Evolutionary conservation across 2,329 filamentous ascomycete genomes (phyloP), one percentile per base, ranked within the genome.

Genomic region (Aureobasidium leucospermi): DNA sequence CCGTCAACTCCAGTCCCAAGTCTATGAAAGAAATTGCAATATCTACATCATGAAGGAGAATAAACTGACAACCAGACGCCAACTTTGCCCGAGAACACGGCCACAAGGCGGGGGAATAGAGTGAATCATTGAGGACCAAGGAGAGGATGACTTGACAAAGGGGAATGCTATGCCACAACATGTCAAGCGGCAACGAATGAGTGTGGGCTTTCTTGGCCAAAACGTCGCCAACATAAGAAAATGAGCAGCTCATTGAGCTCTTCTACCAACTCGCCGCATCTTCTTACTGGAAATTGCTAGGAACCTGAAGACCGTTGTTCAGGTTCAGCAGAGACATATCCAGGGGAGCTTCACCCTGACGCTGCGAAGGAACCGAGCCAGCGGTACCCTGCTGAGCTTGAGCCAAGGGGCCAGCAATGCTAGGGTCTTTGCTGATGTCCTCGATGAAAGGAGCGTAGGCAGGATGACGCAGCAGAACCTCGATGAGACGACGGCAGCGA

Each of bases 281-380:
- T 55, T 32, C 41, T 23, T 55, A 48, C 36, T 52, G 53, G 49
- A 47, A 58, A 53, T 51, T 62, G 60, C 51, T 62, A 39, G 45
- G 53, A 7, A 57, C 36, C 45, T 58, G 58, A 42, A 59, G 58
- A 39, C 39, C 67, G 58, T 66, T 67, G 61, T 82, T 82, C 47
- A 91, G 72, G 67, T 83, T 81, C 67, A 94, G 80, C 75, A 87
- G 83, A 58, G 85, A 84, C 67, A 91, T 86, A 68, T 95, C 88
- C 73, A 91, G 79, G 56, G 77, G 80, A 66, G 88, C 85, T 74
- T 96, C 90, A 66, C 67, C 65, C 71, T 71, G 53, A 66, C 63
- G 52, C 58, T 68, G 65, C 48, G 67, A 67, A 16, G 64, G 53
- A 23, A 61, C 60, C 43, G 66, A 64, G 29, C 60, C 61, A 32